Conservation (phyloP, 129 eudicot species). For the Logfia minima region DNA sequence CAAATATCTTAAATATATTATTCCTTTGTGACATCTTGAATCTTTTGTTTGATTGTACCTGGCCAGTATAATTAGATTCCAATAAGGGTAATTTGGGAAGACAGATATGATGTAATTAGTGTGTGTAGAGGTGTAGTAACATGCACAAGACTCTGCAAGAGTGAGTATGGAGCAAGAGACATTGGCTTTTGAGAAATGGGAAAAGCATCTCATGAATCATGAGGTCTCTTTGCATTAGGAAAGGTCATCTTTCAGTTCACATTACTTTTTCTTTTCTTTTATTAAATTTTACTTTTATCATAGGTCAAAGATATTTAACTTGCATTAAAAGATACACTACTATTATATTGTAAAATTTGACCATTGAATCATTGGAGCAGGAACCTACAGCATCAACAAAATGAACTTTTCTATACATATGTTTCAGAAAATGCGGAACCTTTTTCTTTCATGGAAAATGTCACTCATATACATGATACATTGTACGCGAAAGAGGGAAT, state of each 20-base stretch:
- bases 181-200: constrained; percentile 36
- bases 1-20: constrained; percentile 26
- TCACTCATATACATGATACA: no score
- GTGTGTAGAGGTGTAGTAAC: constrained; percentile 32
- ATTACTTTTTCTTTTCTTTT: not conserved
- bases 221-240: constrained; percentile 29
- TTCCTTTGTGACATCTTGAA: constrained; percentile 29
- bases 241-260: constrained; percentile 21
- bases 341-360: no score
- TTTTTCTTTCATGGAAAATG: no score
- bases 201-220: constrained; percentile 18
- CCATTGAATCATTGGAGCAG: no score
- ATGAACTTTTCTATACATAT: no score
- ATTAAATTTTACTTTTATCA: not conserved
- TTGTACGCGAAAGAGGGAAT: no score
- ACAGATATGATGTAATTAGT: not conserved
- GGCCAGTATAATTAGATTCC: constrained; percentile 3
- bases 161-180: constrained; percentile 31
- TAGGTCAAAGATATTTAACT: constrained; percentile 22
- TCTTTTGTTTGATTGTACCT: constrained; percentile 27
- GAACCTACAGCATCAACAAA: no score
- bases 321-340: not conserved
- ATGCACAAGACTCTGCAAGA: constrained; percentile 32
- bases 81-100: constrained; percentile 22
- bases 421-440: no score